A percentile compares a stretch with the other conserved stretches of the same genome.
Evolutionary conservation across 345 rosid genomes (phyloP).

Genomic region (Triadica sebifera): DNA sequence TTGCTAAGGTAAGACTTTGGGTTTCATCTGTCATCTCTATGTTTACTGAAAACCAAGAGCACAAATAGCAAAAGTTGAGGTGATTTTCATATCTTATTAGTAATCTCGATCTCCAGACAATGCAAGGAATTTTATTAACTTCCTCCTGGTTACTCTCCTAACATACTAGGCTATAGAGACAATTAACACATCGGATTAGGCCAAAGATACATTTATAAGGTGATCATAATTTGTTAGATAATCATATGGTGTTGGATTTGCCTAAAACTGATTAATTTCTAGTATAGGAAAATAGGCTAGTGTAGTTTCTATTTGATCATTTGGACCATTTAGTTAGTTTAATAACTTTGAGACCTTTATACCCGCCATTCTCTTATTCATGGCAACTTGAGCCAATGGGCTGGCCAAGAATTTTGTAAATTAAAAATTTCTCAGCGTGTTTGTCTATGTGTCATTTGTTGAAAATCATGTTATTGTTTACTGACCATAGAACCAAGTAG

Average conservation of each 20-base stretch:
- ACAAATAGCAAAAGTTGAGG: not conserved
- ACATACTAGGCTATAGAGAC: not conserved
- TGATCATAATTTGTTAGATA: not conserved
- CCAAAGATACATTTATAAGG: not conserved
- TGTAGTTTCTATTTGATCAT: not conserved
- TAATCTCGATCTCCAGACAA: not conserved
- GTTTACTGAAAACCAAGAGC: not conserved
- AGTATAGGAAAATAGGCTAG: not conserved
- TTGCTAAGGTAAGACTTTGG: conserved; percentile 63
- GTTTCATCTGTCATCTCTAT: not conserved
- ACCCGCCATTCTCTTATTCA: not conserved
- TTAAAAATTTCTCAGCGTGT: not conserved
- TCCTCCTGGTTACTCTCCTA: not conserved
- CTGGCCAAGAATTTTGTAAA: not conserved
- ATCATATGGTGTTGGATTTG: not conserved
- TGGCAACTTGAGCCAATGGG: not conserved
- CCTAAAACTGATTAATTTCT: not conserved
- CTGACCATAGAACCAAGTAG: not conserved
- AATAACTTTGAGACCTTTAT: not conserved
- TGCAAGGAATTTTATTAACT: not conserved
- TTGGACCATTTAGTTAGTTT: not conserved
- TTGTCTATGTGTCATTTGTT: not conserved
- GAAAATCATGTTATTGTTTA: not conserved
- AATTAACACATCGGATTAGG: not conserved
- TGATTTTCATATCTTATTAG: not conserved